A percentile compares a stretch with the other conserved stretches of the same genome.
Conservation (phyloP, 331 rosid genomes). For the Malus hybrid region DNA sequence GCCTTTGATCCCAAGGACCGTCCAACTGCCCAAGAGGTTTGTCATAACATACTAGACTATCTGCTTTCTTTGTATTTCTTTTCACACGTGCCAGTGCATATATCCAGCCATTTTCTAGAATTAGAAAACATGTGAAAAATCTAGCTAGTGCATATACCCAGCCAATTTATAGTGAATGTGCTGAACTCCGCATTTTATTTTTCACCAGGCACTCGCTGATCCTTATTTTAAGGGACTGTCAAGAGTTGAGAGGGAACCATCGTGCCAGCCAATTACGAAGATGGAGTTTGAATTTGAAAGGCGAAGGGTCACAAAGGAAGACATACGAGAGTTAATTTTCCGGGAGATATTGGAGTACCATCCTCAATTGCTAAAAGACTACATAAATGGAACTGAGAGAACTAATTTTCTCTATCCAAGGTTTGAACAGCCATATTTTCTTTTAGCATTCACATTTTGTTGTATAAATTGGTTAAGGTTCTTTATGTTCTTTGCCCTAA, state of each 20-base stretch:
- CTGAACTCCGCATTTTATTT: constrained; percentile 10
- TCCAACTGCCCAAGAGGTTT: constrained; percentile 94
- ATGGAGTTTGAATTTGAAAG: constrained; percentile 95
- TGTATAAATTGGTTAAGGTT: neutral
- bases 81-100: neutral
- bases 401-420: constrained; percentile 86
- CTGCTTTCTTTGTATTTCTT: neutral
- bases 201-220: constrained; percentile 70
- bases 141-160: neutral
- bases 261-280: constrained; percentile 85
- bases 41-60: constrained; percentile 8
- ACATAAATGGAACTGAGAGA: constrained; percentile 76
- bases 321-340: constrained; percentile 76
- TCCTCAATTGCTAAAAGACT: constrained; percentile 83
- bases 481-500: constrained; percentile 8
- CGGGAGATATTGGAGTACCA: constrained; percentile 86
- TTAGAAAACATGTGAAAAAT: neutral
- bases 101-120: neutral
- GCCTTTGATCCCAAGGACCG: constrained; percentile 98
- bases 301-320: constrained; percentile 78
- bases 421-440: constrained; percentile 19
- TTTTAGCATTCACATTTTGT: neutral
- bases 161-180: constrained; percentile 4
- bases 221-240: constrained; percentile 81
- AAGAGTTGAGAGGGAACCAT: constrained; percentile 85